phyloP scores from a whole-genome alignment of 208 protist species.

The Acanthamoeba triangularis region DNA sequence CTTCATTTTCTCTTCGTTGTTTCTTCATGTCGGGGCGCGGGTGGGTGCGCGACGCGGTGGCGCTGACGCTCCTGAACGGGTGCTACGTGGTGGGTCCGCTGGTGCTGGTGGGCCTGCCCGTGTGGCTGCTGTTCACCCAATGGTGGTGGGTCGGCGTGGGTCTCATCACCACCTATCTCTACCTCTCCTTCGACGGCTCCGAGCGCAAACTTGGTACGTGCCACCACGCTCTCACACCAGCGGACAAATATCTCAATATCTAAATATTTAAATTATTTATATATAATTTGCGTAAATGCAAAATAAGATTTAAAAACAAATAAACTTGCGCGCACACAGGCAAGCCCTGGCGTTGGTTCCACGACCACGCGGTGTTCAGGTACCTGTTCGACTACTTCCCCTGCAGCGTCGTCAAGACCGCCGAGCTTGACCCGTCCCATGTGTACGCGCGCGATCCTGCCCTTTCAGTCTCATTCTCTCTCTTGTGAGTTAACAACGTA shows the following conservation, averaged over 20 bases:
- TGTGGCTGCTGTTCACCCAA: conserved; percentile 8
- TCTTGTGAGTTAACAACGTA: not conserved
- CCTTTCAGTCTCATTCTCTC: too few species aligned
- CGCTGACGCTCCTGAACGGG: not conserved
- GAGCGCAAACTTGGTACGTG: not conserved
- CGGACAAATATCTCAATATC: too few species aligned
- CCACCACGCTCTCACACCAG: too few species aligned
- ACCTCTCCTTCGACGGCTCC: conserved; percentile 45
- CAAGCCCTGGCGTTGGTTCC: conserved; percentile 33
- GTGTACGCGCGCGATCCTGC: too few species aligned
- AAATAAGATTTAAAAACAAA: too few species aligned
- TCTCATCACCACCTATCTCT: conserved; percentile 35
- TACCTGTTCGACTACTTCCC: conserved; percentile 72
- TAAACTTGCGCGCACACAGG: not conserved
- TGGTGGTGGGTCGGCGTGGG: conserved; percentile 15
- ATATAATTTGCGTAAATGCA: too few species aligned
- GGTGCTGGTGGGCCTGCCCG: conserved; percentile 29
- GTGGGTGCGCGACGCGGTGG: not conserved
- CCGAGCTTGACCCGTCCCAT: conserved; percentile 9
- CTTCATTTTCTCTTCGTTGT: too few species aligned
- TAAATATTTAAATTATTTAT: too few species aligned
- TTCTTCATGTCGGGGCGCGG: too few species aligned
- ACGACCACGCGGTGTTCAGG: conserved; percentile 30
- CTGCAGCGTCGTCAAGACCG: not conserved
- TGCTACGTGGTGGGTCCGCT: conserved; percentile 56